Conservation (phyloP, 176 grass and related monocot species). For the Puccinellia tenuiflora region DNA sequence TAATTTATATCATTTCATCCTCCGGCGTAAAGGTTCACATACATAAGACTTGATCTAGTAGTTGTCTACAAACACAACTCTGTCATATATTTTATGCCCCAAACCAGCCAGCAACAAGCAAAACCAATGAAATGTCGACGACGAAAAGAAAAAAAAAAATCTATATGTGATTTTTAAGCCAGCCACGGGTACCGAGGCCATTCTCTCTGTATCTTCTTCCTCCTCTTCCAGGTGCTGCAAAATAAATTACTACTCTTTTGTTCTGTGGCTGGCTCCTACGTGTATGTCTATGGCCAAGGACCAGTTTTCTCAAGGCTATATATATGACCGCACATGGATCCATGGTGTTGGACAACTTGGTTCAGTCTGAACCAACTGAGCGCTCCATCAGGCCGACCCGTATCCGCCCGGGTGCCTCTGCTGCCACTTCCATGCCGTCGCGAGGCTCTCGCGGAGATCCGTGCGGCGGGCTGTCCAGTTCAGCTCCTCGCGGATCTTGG, state of each 20-base stretch:
- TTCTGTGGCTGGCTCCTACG: slow-evolving; percentile 7
- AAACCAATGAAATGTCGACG: slow-evolving; percentile 19
- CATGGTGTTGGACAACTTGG: background rate
- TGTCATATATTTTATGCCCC: slow-evolving; percentile 31
- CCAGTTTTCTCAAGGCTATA: slow-evolving; percentile 16
- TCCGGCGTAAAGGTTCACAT: background rate
- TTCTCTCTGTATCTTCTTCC: slow-evolving; percentile 6
- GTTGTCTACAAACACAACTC: slow-evolving; percentile 18
- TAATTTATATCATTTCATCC: slow-evolving; percentile 25
- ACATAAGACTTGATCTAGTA: background rate
- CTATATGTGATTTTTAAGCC: slow-evolving; percentile 35
- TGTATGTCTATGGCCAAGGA: slow-evolving; percentile 18
- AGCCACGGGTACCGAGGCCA: background rate
- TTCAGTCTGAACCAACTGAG: slow-evolving; percentile 2
- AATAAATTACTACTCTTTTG: background rate
- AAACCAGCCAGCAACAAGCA: background rate
- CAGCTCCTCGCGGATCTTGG: slow-evolving; percentile 65
- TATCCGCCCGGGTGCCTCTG: slow-evolving; percentile 72
- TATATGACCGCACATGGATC: slow-evolving; percentile 31
- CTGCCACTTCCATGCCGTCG: slow-evolving; percentile 91
- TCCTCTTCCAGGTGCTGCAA: slow-evolving; percentile 23
- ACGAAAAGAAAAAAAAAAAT: background rate
- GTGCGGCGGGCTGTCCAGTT: slow-evolving; percentile 85
- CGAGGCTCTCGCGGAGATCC: slow-evolving; percentile 77
- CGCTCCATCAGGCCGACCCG: slow-evolving; percentile 30